Evolutionary conservation across 1,284 basidiomycete species (phyloP), one percentile per base, ranked within the genome.

Genomic region (Leccinum holopus): DNA sequence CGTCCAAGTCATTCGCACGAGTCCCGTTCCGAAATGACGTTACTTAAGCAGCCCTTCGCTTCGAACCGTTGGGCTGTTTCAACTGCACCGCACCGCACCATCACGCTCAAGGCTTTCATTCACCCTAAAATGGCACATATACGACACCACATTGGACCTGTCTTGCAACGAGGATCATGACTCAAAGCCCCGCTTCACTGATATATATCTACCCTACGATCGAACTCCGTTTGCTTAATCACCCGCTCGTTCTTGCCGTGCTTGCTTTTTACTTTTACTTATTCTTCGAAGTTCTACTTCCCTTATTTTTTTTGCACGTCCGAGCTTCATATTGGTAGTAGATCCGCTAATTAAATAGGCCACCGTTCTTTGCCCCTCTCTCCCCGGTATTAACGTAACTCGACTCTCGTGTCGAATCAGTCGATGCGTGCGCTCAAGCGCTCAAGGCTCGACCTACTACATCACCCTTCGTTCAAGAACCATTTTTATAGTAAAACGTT

Each of bases 101-200:
- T 72, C 65, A 74, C 65, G 72, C 61, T 61, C 63, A 21, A 21
- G 21, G 21, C 51, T 63, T 72, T 68, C 55, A 64, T 64, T 65
- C 63, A 35, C 18, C 57, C 55, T 63, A 63, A 67, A 68, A 72
- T 60, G 67, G 64, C 68, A 59, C 55, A 58, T 60, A 59, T 65
- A 76, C 67, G 68, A 72, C 65, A 62, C 58, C 37, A 61, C 37
- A 61, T 21, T 14, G 55, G 41, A 62, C 68, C 58, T 59, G 59
- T 59, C 47, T 49, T 49, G 18, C 33, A 63, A 73, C 65, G 71
- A 73, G 68, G 65, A 72, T 76, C 66, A 73, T 60, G 75, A 76
- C 55, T 65, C 57, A 53, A 49, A 51, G 53, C 21, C 47, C 35
- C 52, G 30, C 18, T 21, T 21, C 21, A 21, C 21, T 21, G 41